phyloP scores from a whole-genome alignment of 345 rosid species.

The Eucalyptus rudis region DNA sequence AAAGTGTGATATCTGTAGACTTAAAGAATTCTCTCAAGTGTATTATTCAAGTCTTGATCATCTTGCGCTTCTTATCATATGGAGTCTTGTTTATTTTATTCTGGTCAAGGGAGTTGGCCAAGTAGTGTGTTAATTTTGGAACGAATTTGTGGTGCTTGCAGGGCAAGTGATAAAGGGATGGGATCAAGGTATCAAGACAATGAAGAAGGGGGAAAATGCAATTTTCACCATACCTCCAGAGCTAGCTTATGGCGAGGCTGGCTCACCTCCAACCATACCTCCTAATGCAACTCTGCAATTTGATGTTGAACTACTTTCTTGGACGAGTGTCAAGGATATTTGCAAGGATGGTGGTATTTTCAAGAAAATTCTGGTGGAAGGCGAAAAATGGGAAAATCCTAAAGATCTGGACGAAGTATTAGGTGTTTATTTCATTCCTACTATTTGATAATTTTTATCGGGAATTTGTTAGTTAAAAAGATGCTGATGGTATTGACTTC shows the following conservation, averaged over 20 bases:
- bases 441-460: conserved; percentile 23
- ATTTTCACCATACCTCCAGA: conserved; percentile 74
- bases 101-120: neutral
- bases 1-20: neutral
- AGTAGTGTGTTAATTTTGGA: neutral
- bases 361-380: conserved; percentile 4
- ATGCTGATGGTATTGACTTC: neutral
- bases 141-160: neutral
- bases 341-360: conserved; percentile 9
- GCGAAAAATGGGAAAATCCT: conserved; percentile 10
- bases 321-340: conserved; percentile 12
- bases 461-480: conserved; percentile 17
- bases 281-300: conserved; percentile 81
- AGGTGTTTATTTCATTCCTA: neutral
- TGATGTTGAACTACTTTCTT: conserved; percentile 1
- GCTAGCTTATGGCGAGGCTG: conserved; percentile 77
- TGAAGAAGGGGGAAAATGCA: conserved; percentile 94
- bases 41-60: neutral
- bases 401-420: conserved; percentile 9
- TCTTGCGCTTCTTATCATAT: neutral
- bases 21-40: neutral
- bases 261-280: conserved; percentile 90
- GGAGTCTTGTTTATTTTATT: neutral
- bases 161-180: conserved; percentile 97
- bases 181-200: conserved; percentile 93